phyloP scores from a whole-genome alignment of 1,284 basidiomycete species.

The Vanrija pseudolonga region DNA sequence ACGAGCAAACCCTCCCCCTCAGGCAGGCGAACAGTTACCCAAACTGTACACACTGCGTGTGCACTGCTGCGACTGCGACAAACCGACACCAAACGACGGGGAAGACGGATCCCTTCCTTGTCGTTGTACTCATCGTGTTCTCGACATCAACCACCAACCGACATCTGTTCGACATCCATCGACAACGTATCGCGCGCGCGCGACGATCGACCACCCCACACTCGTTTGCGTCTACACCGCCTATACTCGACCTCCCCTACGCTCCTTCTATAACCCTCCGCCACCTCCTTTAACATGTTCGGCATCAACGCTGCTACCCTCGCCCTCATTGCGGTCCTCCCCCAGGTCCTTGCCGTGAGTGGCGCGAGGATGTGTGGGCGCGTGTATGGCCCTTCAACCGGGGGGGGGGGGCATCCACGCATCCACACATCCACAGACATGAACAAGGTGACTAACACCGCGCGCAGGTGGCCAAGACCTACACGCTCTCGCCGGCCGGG shows the following conservation, averaged over 20 bases:
- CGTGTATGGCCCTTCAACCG: not conserved
- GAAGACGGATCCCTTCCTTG: too few relatives aligned
- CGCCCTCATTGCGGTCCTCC: constrained; percentile 14
- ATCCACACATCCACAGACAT: not conserved
- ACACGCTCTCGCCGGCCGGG: constrained; percentile 33
- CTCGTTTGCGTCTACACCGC: not conserved
- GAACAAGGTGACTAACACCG: not conserved
- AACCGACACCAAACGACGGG: too few relatives aligned
- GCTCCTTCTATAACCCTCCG: constrained; percentile 1
- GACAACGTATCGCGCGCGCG: not conserved
- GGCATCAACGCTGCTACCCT: not conserved
- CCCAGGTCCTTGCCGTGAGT: constrained; percentile 18
- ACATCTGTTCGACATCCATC: not conserved
- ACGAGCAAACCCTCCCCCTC: too few relatives aligned
- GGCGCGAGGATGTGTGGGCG: not conserved
- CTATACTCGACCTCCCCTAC: not conserved
- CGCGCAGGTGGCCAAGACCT: constrained; percentile 3
- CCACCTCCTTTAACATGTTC: not conserved
- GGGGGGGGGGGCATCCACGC: not conserved
- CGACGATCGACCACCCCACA: not conserved
- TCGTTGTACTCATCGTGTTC: not conserved
- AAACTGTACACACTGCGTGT: too few relatives aligned
- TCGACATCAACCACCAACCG: not conserved
- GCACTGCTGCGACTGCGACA: too few relatives aligned
- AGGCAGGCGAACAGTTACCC: too few relatives aligned